Conservation (phyloP, 345 rosid genomes). For the Citrus glauca region DNA sequence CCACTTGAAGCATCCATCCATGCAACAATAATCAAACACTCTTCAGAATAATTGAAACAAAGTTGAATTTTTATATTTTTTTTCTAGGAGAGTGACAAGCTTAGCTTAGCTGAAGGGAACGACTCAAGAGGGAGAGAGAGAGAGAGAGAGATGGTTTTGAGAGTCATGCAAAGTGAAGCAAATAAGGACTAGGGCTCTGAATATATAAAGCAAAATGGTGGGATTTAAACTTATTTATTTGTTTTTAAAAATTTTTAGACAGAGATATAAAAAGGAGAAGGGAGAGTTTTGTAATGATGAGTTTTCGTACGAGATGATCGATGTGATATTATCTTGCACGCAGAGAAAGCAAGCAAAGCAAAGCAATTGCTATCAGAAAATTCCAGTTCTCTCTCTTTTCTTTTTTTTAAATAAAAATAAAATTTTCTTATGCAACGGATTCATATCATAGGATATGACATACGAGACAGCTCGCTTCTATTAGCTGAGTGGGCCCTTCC, state of each 20-base stretch:
- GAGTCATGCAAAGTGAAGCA: slow-evolving; percentile 29
- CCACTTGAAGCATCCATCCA: slow-evolving; percentile 66
- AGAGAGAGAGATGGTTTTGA: background rate
- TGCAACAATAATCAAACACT: slow-evolving; percentile 26
- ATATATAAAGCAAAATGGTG: slow-evolving; percentile 39
- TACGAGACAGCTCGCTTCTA: background rate
- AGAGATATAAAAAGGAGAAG: background rate
- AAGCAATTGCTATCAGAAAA: slow-evolving; percentile 2
- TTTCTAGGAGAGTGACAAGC: background rate
- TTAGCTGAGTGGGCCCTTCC: slow-evolving; percentile 29
- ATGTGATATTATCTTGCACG: slow-evolving; percentile 30
- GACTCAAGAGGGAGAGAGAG: background rate
- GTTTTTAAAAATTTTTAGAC: background rate
- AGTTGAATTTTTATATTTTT: background rate
- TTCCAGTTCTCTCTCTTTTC: background rate
- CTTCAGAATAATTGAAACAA: slow-evolving; percentile 11
- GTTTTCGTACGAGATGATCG: slow-evolving; percentile 27
- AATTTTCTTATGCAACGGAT: background rate
- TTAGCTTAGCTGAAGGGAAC: background rate
- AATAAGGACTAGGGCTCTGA: slow-evolving; percentile 16
- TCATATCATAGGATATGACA: background rate
- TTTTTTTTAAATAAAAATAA: too few relatives aligned
- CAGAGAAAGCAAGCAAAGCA: slow-evolving; percentile 24
- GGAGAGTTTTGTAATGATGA: slow-evolving; percentile 20
- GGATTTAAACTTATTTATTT: too few relatives aligned